Evolutionary conservation across 2,329 filamentous ascomycete genomes (phyloP).

Genomic region (Aureobasidium subglaciale): DNA sequence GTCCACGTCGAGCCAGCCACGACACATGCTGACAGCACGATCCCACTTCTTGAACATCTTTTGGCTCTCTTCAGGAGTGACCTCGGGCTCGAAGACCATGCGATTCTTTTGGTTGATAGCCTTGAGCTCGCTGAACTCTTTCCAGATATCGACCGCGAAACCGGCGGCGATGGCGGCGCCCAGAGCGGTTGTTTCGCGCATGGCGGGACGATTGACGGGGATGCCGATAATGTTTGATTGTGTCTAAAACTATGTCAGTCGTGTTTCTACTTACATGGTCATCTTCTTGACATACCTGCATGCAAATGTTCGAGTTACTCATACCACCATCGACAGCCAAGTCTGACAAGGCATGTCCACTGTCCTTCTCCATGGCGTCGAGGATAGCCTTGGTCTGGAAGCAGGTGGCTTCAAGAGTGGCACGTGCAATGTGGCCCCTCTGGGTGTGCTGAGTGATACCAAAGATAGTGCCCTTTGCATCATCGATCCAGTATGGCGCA

Average conservation of each 20-base stretch:
- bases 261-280: neutral
- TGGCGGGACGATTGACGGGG: conserved; percentile 69
- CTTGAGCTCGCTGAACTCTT: conserved; percentile 62
- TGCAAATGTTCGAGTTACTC: conserved; percentile 77
- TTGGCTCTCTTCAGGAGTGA: conserved; percentile 19
- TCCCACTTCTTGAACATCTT: conserved; percentile 25
- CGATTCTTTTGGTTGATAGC: conserved; percentile 23
- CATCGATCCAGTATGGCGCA: conserved; percentile 85
- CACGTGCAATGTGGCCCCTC: conserved; percentile 74
- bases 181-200: conserved; percentile 81
- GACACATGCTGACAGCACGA: conserved; percentile 23
- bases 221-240: conserved; percentile 80
- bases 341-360: conserved; percentile 61
- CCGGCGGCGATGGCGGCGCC: conserved; percentile 80
- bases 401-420: conserved; percentile 79
- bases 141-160: conserved; percentile 70
- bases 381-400: conserved; percentile 88
- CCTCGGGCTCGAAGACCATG: conserved; percentile 21
- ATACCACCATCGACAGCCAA: conserved; percentile 80
- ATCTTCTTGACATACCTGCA: conserved; percentile 51
- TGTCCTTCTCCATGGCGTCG: conserved; percentile 80
- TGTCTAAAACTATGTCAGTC: conserved; percentile 41
- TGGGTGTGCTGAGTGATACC: conserved; percentile 79
- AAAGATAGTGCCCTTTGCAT: conserved; percentile 72
- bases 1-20: conserved; percentile 22